Evolutionary conservation across 192 early-diverging fungal species (phyloP).

Genomic region (Mortierella alpina): DNA sequence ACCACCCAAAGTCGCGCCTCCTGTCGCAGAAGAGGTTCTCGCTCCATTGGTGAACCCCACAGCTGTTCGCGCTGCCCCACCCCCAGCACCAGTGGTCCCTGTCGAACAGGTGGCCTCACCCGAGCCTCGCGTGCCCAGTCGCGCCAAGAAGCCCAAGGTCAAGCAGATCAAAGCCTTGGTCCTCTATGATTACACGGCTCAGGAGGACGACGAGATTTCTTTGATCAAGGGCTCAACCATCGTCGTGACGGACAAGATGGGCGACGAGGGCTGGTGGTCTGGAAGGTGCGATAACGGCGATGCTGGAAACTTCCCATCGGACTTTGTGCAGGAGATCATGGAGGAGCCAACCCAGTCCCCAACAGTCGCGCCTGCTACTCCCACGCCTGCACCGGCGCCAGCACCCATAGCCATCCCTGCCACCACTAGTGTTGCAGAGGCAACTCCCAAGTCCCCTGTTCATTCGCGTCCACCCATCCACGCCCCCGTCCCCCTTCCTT

Average conservation of each 20-base stretch:
- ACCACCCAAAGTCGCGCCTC: constrained; percentile 23
- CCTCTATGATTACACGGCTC: constrained; percentile 59
- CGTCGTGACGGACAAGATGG: constrained; percentile 57
- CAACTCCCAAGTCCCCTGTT: constrained; percentile 34
- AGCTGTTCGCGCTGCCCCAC: constrained; percentile 19
- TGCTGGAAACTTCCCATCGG: constrained; percentile 64
- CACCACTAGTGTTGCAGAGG: constrained; percentile 20
- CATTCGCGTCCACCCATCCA: constrained; percentile 25
- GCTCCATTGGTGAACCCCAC: constrained; percentile 28
- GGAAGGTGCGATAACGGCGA: constrained; percentile 65
- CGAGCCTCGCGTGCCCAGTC: constrained; percentile 41
- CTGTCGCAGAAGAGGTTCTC: constrained; percentile 24
- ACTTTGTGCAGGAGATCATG: constrained; percentile 65
- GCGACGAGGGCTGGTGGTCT: constrained; percentile 66
- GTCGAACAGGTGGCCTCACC: constrained; percentile 19
- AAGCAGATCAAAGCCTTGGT: constrained; percentile 60
- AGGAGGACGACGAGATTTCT: constrained; percentile 62
- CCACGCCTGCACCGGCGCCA: constrained; percentile 9
- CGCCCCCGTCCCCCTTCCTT: constrained; percentile 21
- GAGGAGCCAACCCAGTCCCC: constrained; percentile 23
- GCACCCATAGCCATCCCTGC: background rate
- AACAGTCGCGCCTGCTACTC: constrained; percentile 3
- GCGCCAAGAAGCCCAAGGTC: constrained; percentile 49
- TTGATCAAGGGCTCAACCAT: constrained; percentile 58
- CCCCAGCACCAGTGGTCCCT: background rate